Evolutionary conservation across 257 asterid species (phyloP), one percentile per base, ranked within the genome.

Genomic region (Solanum medicagineum): DNA sequence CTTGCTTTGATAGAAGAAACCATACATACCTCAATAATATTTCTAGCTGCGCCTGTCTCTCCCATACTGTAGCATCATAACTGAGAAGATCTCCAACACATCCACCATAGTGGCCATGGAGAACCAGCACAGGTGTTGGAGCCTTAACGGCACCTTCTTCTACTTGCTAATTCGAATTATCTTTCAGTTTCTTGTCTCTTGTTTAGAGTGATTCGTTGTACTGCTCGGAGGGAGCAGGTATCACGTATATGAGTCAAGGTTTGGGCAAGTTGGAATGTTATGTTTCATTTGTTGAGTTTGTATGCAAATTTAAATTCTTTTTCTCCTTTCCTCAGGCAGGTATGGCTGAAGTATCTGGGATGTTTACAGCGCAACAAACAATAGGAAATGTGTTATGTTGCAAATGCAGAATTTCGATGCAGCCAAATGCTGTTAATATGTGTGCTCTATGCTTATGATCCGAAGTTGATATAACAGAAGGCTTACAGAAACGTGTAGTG

Each of bases 51-150:
- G 73, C 98, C 99, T 83, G 95, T 88, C 92, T 97, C 99, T 83
- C 99, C 99, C 98, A 97, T 93, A 89, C 93, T 95, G 88, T 97
- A 97, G 73, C 98, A 85, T 97, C 99, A 80, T 97, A 93, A 83
- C 98, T 95, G 44, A 98, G 97, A 90, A 97, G 98, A 88, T 97
- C 98, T 40, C 99, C 99, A 36, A 97, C 97, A 84, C 99, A 97
- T 22, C 98, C 98, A 85, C 99, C 98, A 81, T 95, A 97, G 89
- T 94, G 98, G 77, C 97, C 97, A 79, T 95, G 98, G 83, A 97
- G 95, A 83, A 97, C 99, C 84, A 97, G 86, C 65, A 95, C 98
- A 44, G 99, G 97, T 10, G 99, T 98, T 36, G 97, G 97, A 81
- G 98, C 88, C 87, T 92, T 95, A 62, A 96, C 96, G 86, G 93